phyloP scores from a whole-genome alignment of 331 rosid genomes.

The Quercus phellos region DNA sequence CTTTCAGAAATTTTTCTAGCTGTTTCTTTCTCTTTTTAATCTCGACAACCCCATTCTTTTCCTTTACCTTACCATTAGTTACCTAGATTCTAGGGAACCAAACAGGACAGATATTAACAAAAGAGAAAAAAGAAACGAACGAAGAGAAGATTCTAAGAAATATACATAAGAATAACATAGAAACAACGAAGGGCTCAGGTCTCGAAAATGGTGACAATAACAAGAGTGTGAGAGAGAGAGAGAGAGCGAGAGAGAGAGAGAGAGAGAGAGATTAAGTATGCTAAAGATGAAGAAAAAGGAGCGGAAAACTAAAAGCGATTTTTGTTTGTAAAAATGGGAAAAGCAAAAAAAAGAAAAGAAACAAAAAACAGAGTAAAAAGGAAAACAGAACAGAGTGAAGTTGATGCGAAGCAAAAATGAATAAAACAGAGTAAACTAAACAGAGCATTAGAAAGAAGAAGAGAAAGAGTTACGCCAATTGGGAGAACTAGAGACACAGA shows the following conservation, averaged over 20 bases:
- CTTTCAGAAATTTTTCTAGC: neutral
- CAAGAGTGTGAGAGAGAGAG: no score
- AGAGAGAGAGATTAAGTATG: no score
- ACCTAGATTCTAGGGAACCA: conserved; percentile 15
- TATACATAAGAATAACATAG: no score
- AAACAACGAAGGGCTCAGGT: no score
- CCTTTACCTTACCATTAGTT: neutral
- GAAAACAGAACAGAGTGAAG: neutral
- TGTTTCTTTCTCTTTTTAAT: neutral
- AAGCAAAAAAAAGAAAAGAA: neutral
- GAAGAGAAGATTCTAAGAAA: no score
- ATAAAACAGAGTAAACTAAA: neutral
- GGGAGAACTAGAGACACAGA: conserved; percentile 71
- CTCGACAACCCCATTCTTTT: neutral
- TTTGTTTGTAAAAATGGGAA: no score
- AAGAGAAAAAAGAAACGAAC: neutral
- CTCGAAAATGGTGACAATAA: no score
- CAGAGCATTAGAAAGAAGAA: neutral
- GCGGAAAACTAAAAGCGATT: neutral
- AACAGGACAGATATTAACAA: neutral
- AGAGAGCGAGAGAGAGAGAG: no score
- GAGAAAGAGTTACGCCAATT: conserved; percentile 51
- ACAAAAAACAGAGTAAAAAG: neutral
- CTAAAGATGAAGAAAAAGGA: neutral
- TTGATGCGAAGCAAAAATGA: no score